Conservation (phyloP, 208 protist genomes). For the Phytomonas sp. region DNA sequence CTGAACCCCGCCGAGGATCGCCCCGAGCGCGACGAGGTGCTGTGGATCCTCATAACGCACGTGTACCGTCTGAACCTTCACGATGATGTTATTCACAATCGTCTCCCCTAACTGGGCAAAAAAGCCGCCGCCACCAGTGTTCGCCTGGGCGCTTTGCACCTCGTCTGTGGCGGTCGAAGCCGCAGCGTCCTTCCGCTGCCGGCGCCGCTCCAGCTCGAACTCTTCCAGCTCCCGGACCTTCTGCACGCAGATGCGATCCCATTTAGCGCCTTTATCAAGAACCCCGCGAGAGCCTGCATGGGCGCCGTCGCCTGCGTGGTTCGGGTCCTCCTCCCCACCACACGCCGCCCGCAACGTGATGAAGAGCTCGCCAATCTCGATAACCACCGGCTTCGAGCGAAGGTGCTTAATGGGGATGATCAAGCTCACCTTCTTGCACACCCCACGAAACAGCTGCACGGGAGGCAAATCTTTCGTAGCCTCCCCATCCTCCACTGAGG, state of each 20-base stretch:
- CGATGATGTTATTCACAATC: constrained; percentile 83
- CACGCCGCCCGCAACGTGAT: constrained; percentile 38
- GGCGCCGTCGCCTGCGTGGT: neutral
- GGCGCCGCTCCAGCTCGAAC: constrained; percentile 64
- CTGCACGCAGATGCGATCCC: constrained; percentile 28
- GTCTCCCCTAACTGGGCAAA: constrained; percentile 73
- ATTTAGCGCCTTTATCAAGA: constrained; percentile 37
- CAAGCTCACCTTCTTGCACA: constrained; percentile 75
- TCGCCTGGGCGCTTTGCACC: neutral
- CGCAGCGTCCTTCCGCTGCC: constrained; percentile 13
- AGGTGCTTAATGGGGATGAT: constrained; percentile 70
- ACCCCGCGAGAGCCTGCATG: constrained; percentile 1
- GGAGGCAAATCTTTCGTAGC: constrained; percentile 4
- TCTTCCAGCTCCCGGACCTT: constrained; percentile 55
- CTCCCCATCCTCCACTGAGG: neutral
- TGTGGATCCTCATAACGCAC: constrained; percentile 75
- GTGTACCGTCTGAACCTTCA: constrained; percentile 76
- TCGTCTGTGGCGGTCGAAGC: constrained; percentile 5
- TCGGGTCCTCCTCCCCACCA: constrained; percentile 3
- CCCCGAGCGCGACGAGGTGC: constrained; percentile 51
- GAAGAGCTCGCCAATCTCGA: constrained; percentile 74
- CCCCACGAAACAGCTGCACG: constrained; percentile 46
- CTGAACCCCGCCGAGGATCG: constrained; percentile 62
- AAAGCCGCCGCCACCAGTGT: constrained; percentile 27
- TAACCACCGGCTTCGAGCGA: constrained; percentile 69